A percentile compares a stretch with the other conserved stretches of the same genome.
Conservation (phyloP, 768 basidiomycete species). For the Psilocybe sp. region DNA sequence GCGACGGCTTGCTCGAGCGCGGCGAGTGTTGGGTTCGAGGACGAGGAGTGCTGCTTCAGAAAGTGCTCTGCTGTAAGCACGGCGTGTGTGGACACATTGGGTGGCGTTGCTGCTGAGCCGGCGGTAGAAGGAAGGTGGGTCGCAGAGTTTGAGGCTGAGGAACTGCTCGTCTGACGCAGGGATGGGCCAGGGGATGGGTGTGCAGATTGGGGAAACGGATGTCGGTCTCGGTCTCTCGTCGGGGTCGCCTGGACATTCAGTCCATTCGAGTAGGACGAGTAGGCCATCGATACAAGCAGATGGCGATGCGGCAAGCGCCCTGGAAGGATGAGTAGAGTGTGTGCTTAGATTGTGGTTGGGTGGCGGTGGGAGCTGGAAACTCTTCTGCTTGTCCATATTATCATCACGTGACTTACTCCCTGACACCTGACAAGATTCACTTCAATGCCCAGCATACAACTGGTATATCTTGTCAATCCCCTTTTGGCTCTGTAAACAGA, state of each 20-base stretch:
- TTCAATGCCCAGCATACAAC: no score
- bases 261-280: constrained; percentile 9
- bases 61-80: constrained; percentile 50
- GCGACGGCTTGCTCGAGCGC: constrained; percentile 77
- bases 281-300: constrained; percentile 3
- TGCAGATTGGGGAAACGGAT: constrained; percentile 31
- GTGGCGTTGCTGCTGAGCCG: constrained; percentile 29
- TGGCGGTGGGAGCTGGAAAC: background rate
- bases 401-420: no score
- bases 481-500: no score
- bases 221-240: constrained; percentile 30
- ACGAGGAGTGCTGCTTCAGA: constrained; percentile 49
- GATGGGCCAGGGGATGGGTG: constrained; percentile 32
- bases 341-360: background rate
- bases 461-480: no score
- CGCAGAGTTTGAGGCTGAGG: constrained; percentile 25
- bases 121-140: constrained; percentile 24
- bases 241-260: constrained; percentile 20
- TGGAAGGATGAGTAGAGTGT: background rate
- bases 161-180: constrained; percentile 18
- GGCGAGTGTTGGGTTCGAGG: constrained; percentile 52
- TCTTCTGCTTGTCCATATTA: no score
- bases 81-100: constrained; percentile 33
- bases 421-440: no score
- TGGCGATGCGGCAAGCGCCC: background rate